A percentile compares a stretch with the other conserved stretches of the same genome.
Conservation (phyloP, 352 stramenopile genomes). For the Globisporangium okanoganense region DNA sequence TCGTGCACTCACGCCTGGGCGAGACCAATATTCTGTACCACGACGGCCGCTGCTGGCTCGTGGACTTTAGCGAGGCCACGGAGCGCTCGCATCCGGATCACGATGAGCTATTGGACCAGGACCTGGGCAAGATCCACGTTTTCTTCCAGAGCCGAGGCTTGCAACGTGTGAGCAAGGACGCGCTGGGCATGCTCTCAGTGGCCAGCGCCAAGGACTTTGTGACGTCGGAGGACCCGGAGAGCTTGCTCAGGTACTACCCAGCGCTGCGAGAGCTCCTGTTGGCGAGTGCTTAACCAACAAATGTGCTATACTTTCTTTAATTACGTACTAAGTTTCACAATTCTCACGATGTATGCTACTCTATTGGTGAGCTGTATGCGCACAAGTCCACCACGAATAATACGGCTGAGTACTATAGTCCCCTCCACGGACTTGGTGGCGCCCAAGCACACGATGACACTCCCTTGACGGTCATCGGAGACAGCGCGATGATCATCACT, state of each 20-base stretch:
- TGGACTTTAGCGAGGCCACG: slow-evolving; percentile 83
- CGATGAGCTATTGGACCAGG: slow-evolving; percentile 44
- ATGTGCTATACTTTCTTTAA: too few relatives aligned
- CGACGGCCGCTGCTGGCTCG: slow-evolving; percentile 66
- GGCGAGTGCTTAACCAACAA: background rate
- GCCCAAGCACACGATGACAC: too few relatives aligned
- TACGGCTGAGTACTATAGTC: too few relatives aligned
- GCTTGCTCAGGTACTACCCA: slow-evolving; percentile 30
- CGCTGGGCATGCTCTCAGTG: slow-evolving; percentile 12
- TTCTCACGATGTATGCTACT: too few relatives aligned
- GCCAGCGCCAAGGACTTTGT: slow-evolving; percentile 24
- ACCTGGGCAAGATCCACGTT: slow-evolving; percentile 55
- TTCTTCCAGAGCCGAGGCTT: slow-evolving; percentile 65
- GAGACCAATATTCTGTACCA: slow-evolving; percentile 75
- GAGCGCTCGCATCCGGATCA: slow-evolving; percentile 57
- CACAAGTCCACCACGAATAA: too few relatives aligned
- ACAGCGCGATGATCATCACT: too few relatives aligned
- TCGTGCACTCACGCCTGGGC: slow-evolving; percentile 46
- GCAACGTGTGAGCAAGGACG: slow-evolving; percentile 24
- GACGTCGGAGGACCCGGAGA: slow-evolving; percentile 19
- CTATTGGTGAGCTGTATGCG: too few relatives aligned
- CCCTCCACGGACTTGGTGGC: too few relatives aligned
- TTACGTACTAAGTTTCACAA: too few relatives aligned
- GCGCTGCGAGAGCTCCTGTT: slow-evolving; percentile 23
- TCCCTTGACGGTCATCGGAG: too few relatives aligned